Base-by-base conservation (phyloP, 352 stramenopile species). In the Phytophthora sansomeana region DNA sequence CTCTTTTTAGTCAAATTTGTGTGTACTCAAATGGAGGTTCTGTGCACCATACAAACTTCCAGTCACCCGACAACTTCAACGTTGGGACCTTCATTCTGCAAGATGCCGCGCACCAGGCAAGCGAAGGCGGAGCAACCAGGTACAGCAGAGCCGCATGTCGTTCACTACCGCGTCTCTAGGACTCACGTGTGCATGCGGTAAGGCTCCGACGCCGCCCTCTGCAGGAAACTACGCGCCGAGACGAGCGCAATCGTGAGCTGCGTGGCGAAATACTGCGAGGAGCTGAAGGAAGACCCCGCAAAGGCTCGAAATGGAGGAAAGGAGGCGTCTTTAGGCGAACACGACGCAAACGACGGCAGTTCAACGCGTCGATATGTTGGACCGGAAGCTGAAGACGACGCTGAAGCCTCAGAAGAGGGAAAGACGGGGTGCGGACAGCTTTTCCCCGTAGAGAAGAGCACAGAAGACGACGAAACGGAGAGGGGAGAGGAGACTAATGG, bases 51-150 rank as follows among this genome's bases (percentile, higher is more conserved):
- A 67, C 26, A 44, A 51, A 42, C 30, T 33, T 60, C 5, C 21
- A n/a, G 30, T 9, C 13, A 53, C 47, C 13, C 9, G 10, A 3
- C 29, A 57, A 63, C 68, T 72, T 76, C 63, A 75, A 72, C 63
- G 13, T 43, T 9, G 49, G 17, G 44, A 69, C 57, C 42, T 54
- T 65, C 67, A 75, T 61, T 75, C 56, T 56, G 56, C 17, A 64
- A 60, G 16, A 60, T 69, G 60, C 56, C 44, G 30, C 32, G 58
- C 19, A 30, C 44, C n/a, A 13, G 14, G 38, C 58, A 62, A 19
- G 33, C 21, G 13, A 10, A 29, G 30, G 36, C 11, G 19, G 30
- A 47, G 21, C 6, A 21, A 24, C 43, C 32, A 47, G 56, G 57
- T 72, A 53, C 58, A 26, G 26, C 26, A 32, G 32, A 48, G 21